phyloP scores from a whole-genome alignment of 2,329 filamentous ascomycete genomes.

The Pyrenophora graminea region DNA sequence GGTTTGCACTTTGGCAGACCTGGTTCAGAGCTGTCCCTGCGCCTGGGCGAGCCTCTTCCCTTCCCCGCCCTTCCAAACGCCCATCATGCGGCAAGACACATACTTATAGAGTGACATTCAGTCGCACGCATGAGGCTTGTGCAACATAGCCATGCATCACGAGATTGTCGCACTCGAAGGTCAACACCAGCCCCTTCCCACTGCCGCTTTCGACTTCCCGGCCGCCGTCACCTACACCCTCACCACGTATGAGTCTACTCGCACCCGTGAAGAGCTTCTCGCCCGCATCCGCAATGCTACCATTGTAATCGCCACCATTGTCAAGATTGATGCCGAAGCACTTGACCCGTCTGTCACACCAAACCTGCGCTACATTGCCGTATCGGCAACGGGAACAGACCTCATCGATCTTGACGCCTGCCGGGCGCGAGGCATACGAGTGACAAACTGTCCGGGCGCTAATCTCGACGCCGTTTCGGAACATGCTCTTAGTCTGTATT shows the following conservation, averaged over 20 bases:
- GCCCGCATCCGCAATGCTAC: slow-evolving; percentile 53
- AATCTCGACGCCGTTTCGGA: slow-evolving; percentile 56
- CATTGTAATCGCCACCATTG: slow-evolving; percentile 51
- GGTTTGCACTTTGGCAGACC: too few relatives aligned
- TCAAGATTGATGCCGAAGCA: slow-evolving; percentile 48
- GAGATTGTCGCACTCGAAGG: slow-evolving; percentile 54
- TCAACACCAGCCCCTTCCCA: slow-evolving; percentile 48
- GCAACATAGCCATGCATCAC: slow-evolving; percentile 43
- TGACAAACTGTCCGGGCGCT: slow-evolving; percentile 54
- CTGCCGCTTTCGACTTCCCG: slow-evolving; percentile 46
- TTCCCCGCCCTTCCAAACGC: too few relatives aligned
- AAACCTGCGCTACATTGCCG: slow-evolving; percentile 51
- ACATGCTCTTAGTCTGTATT: slow-evolving; percentile 57
- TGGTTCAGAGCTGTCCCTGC: too few relatives aligned
- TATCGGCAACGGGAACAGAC: slow-evolving; percentile 55
- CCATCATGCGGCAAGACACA: too few relatives aligned
- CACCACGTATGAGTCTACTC: slow-evolving; percentile 45
- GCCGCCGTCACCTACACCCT: slow-evolving; percentile 44
- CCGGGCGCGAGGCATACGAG: slow-evolving; percentile 49
- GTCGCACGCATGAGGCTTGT: not conserved
- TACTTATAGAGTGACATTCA: too few relatives aligned
- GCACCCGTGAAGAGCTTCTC: slow-evolving; percentile 38
- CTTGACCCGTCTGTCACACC: slow-evolving; percentile 47
- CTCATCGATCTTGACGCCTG: slow-evolving; percentile 53
- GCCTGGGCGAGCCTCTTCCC: too few relatives aligned